These are phyloP conservation scores for Trametes cinnabarina DNA, from an alignment of 768 basidiomycete species.

Conservation along the genomic window DNA sequence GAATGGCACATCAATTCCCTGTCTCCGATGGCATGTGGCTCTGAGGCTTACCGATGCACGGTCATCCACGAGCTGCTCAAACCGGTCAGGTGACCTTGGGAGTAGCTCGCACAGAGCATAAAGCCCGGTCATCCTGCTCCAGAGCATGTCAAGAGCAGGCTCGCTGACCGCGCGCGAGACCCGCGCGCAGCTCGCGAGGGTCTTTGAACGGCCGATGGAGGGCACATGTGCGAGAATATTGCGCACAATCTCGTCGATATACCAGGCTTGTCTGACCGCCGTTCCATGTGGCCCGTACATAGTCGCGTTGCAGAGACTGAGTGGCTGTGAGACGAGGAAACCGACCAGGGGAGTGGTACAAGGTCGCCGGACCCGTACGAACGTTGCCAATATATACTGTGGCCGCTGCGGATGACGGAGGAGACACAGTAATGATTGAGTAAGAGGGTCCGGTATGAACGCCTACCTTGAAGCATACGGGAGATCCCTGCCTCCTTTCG, in stretches of 20 bases:
- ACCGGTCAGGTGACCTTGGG: neutral
- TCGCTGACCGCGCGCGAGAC: constrained; percentile 9
- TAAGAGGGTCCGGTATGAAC: neutral
- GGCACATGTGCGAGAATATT: constrained; percentile 9
- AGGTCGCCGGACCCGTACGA: neutral
- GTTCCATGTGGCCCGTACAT: neutral
- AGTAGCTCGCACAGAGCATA: constrained; percentile 1
- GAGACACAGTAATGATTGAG: neutral
- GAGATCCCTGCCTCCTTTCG: neutral
- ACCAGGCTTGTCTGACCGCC: neutral
- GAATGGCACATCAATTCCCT: neutral
- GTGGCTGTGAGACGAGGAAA: neutral
- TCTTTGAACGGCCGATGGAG: neutral
- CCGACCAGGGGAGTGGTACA: neutral
- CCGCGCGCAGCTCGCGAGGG: constrained; percentile 9
- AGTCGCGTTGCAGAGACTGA: neutral
- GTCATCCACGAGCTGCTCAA: neutral
- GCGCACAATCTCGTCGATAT: constrained; percentile 12
- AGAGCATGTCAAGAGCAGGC: constrained; percentile 13
- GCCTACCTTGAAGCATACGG: neutral
- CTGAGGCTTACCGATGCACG: neutral
- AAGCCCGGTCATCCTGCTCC: constrained; percentile 8
- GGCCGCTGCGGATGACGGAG: neutral
- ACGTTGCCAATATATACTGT: neutral
- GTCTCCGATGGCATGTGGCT: neutral